These are phyloP conservation scores for Jacaranda mimosifolia DNA, from an alignment of 257 asterid genomes.

Conservation along the genomic window DNA sequence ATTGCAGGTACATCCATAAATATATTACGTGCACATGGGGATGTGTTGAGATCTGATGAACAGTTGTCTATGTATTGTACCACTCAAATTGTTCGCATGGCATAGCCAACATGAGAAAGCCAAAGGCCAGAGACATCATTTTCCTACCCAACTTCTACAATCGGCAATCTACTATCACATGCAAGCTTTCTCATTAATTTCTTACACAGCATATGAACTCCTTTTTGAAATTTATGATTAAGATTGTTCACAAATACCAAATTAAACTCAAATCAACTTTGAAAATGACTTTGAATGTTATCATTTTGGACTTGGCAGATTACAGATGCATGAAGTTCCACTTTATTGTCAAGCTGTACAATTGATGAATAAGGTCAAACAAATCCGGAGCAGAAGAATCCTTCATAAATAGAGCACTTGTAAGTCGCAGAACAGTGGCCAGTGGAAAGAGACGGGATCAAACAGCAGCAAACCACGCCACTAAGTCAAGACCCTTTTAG, in stretches of 20 bases:
- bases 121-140: slow-evolving; percentile 16
- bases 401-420: slow-evolving; percentile 19
- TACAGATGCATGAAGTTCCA: neutral
- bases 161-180: slow-evolving; percentile 20
- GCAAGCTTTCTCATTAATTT: slow-evolving; percentile 23
- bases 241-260: slow-evolving; percentile 23
- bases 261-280: slow-evolving; percentile 24
- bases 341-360: slow-evolving; percentile 13
- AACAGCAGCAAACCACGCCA: no score
- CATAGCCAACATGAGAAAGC: slow-evolving; percentile 28
- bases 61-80: neutral
- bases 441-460: neutral
- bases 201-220: neutral
- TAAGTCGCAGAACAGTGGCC: slow-evolving; percentile 8
- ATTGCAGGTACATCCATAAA: slow-evolving; percentile 26
- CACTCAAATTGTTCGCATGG: neutral
- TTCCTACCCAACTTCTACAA: slow-evolving; percentile 23
- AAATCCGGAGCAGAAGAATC: slow-evolving; percentile 10
- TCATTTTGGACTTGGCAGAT: slow-evolving; percentile 26
- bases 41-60: slow-evolving; percentile 10
- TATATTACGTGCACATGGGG: slow-evolving; percentile 28
- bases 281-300: neutral
- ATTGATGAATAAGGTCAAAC: slow-evolving; percentile 17
- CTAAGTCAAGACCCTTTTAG: no score
- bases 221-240: slow-evolving; percentile 9